Conservation (phyloP, 2,329 filamentous ascomycete species). For the Colletotrichum incanum region DNA sequence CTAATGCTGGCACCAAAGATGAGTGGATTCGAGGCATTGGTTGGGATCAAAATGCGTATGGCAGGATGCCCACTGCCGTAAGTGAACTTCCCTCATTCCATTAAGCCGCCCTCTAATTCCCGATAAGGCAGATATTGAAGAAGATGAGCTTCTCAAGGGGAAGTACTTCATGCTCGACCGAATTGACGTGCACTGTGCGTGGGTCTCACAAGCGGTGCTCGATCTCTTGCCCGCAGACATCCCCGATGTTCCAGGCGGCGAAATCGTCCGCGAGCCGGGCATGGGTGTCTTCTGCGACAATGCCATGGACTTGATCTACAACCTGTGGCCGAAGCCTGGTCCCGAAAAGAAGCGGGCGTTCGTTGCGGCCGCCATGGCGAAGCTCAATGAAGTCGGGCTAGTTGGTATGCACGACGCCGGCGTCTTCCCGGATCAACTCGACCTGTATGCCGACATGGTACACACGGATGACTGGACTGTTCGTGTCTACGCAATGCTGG, state of each 20-base stretch:
- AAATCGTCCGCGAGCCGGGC: slow-evolving; percentile 73
- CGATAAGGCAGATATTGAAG: slow-evolving; percentile 63
- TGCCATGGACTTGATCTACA: slow-evolving; percentile 75
- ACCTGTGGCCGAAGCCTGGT: slow-evolving; percentile 71
- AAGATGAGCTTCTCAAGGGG: slow-evolving; percentile 66
- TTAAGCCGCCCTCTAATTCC: not conserved
- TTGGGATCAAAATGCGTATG: slow-evolving; percentile 79
- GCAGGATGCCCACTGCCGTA: slow-evolving; percentile 77
- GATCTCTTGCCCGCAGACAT: slow-evolving; percentile 69
- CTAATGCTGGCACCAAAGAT: slow-evolving; percentile 65
- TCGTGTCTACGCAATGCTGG: slow-evolving; percentile 78
- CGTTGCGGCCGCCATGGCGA: slow-evolving; percentile 72
- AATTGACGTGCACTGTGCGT: slow-evolving; percentile 79
- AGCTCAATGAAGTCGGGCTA: slow-evolving; percentile 75
- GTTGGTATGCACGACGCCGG: slow-evolving; percentile 81
- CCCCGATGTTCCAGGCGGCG: slow-evolving; percentile 73
- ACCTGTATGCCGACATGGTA: slow-evolving; percentile 69
- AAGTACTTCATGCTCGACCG: slow-evolving; percentile 79
- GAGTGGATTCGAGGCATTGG: slow-evolving; percentile 79
- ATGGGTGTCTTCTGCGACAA: slow-evolving; percentile 82
- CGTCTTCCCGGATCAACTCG: slow-evolving; percentile 68
- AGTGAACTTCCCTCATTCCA: slow-evolving; percentile 47
- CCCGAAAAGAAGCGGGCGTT: slow-evolving; percentile 67
- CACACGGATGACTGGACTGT: slow-evolving; percentile 68
- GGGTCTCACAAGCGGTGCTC: slow-evolving; percentile 77